Conservation (phyloP, 495 filamentous ascomycete genomes). For the Cercophora samala region DNA sequence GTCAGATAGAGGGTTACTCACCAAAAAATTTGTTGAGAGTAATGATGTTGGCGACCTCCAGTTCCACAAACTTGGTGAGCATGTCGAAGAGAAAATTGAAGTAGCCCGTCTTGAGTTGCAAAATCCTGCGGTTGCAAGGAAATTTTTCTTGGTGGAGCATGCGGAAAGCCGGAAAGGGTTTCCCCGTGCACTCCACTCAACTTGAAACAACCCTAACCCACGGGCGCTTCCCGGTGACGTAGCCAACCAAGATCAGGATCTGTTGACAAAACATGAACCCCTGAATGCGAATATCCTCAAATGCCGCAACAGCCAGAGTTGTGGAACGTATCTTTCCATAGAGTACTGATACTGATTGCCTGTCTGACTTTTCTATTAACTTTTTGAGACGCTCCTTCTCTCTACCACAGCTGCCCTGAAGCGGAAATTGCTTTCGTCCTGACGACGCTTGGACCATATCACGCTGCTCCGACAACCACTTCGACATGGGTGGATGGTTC, state of each 20-base stretch:
- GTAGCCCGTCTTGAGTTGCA: neutral
- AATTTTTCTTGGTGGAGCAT: neutral
- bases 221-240: neutral
- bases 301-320: neutral
- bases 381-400: neutral
- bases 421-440: neutral
- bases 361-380: neutral
- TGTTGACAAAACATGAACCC: neutral
- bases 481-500: neutral
- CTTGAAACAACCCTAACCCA: slow-evolving; percentile 11
- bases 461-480: neutral
- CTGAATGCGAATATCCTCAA: neutral
- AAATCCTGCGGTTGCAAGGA: neutral
- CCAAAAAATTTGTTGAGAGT: neutral
- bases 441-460: neutral
- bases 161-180: neutral
- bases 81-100: neutral
- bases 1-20: neutral
- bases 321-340: neutral
- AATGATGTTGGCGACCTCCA: neutral
- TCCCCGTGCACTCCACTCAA: neutral
- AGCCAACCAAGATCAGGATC: neutral
- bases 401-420: neutral
- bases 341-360: neutral
- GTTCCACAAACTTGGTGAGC: neutral